A percentile compares a stretch with the other conserved stretches of the same genome.
Conservation (phyloP, 108 stramenopile genomes). For the Cylindrotheca closterium region DNA sequence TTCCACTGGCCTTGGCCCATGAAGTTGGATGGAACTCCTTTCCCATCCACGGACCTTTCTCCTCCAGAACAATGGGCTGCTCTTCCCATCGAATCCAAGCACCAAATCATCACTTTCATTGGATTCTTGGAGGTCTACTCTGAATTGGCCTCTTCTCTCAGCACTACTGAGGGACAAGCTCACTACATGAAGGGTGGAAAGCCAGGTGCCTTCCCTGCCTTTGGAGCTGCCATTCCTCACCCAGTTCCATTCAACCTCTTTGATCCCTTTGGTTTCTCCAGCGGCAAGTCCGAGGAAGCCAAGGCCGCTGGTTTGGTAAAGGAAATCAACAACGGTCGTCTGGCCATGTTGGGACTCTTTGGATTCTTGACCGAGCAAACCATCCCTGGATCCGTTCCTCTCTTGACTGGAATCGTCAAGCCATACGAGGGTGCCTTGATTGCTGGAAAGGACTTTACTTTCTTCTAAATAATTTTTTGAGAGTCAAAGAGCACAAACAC, state of each 20-base stretch:
- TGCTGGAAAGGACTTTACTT: not conserved
- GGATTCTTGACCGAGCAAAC: constrained; percentile 71
- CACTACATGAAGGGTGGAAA: constrained; percentile 22
- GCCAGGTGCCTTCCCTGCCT: constrained; percentile 60
- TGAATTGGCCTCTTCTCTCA: constrained; percentile 24
- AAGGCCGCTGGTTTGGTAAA: constrained; percentile 56
- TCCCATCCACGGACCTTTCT: constrained; percentile 39
- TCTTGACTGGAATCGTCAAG: constrained; percentile 52
- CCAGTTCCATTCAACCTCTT: constrained; percentile 73
- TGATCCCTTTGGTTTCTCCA: constrained; percentile 72
- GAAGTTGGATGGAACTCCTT: constrained; percentile 62
- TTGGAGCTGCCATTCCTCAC: constrained; percentile 59
- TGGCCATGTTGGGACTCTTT: constrained; percentile 80
- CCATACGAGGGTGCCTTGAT: constrained; percentile 47
- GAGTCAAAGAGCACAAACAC: no score
- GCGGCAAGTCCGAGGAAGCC: constrained; percentile 57
- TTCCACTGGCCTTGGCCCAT: constrained; percentile 64
- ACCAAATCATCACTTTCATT: constrained; percentile 82
- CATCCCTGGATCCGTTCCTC: constrained; percentile 66
- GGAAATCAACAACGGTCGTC: constrained; percentile 79
- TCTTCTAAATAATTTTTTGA: not conserved
- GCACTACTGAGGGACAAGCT: constrained; percentile 4
- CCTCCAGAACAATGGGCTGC: constrained; percentile 81
- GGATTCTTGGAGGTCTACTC: constrained; percentile 79
- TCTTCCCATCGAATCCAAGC: constrained; percentile 73